Evolutionary conservation across 1,139 yeast genomes (phyloP), one percentile per base, ranked within the genome.

Genomic region (Saccharomycopsis hybrid): DNA sequence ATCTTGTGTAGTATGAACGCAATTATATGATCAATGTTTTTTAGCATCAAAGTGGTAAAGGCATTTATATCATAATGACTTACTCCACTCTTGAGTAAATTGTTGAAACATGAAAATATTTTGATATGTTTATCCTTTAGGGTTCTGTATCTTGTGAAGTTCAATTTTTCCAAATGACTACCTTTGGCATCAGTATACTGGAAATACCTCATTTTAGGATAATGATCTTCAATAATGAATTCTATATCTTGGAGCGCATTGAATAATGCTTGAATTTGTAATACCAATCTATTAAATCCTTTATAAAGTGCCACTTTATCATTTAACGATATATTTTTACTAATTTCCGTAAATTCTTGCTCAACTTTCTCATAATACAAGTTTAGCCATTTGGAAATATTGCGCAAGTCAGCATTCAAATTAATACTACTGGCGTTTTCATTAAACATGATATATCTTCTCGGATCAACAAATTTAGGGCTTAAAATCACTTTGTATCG

Each of bases 401-500:
- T 43, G 13, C 45, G 31, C 27, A 51, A 31, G 9, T 48, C 54
- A 8, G 49, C 30, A 29, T 43, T 51, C 44, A 51, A n/a, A 43
- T 51, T 51, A 36, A 51, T 49, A 40, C 40, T 48, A 18, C 41
- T 38, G 5, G 48, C 36, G 28, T 51, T 46, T 36, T 46, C 44
- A 31, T 49, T 46, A 27, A 51, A 51, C 44, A 48, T 49, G 36
- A 49, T 51, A 35, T 33, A 51, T 33, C 50, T 32, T 33, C 50
- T 37, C 5, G 54, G 54, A 38, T 51, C 54, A 9, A 51, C 40
- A 28, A 51, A 48, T 32, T 48, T 32, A 11, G 54, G 54, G 28
- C 46, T 45, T n/a, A 51, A 31, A 27, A 51, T 44, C n/a, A 48
- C 45, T 37, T 43, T 44, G 43, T 51, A 51, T 13, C 37, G 33